Percentiles rank a stretch among this genome's conserved stretches.
Conservation (phyloP, 2,329 filamentous ascomycete genomes). For the Venturiaceae sp. region DNA sequence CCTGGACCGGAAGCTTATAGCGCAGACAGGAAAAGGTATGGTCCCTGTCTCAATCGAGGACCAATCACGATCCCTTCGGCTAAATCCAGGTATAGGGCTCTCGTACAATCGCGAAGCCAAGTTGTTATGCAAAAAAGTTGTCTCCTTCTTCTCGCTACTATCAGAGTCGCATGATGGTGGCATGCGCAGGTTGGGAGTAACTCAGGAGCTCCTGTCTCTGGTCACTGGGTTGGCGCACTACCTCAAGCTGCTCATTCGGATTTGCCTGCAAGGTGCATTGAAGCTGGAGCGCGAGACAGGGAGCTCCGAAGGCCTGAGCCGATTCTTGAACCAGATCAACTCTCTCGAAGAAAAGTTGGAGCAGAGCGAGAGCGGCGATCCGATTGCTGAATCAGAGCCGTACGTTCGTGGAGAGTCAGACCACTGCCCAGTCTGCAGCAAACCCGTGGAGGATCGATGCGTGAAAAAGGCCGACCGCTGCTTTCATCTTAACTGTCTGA, state of each 20-base stretch:
- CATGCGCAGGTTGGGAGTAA: conserved; percentile 86
- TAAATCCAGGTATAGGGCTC: conserved; percentile 47
- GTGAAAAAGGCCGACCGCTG: conserved; percentile 63
- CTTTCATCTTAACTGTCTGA: conserved; percentile 75
- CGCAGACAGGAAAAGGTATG: conserved; percentile 65
- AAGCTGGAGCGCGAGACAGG: conserved; percentile 80
- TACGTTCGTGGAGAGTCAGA: conserved; percentile 47
- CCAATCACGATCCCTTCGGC: not conserved
- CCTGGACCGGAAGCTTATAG: conserved; percentile 63
- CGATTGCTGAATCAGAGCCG: conserved; percentile 28
- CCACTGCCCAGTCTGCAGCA: conserved; percentile 70
- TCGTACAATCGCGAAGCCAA: conserved; percentile 96
- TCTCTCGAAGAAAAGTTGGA: conserved; percentile 70
- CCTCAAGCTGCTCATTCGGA: conserved; percentile 91
- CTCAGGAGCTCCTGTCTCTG: conserved; percentile 92
- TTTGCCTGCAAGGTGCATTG: conserved; percentile 87
- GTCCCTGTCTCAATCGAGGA: conserved; percentile 5
- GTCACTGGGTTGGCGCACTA: conserved; percentile 96
- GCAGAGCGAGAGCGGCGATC: conserved; percentile 49
- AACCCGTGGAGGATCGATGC: conserved; percentile 93
- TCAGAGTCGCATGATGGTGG: conserved; percentile 90
- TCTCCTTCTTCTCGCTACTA: conserved; percentile 90
- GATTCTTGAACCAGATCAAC: conserved; percentile 74
- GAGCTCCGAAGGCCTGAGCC: conserved; percentile 64
- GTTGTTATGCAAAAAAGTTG: conserved; percentile 98